phyloP scores from a whole-genome alignment of 2,329 filamentous ascomycete genomes.

The Ophiocordyceps australis region DNA sequence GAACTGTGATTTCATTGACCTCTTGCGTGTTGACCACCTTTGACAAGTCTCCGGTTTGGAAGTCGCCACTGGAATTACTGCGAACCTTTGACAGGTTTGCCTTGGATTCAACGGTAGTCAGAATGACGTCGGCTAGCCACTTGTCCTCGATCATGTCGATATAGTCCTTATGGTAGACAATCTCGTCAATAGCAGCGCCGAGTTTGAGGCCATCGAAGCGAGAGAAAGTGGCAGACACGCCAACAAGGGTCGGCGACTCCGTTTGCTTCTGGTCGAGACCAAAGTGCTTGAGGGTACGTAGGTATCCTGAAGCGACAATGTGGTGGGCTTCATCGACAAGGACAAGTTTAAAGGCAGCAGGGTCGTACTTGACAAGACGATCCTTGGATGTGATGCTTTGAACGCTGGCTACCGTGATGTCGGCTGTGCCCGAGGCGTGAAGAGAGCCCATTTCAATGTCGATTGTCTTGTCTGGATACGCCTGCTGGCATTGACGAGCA shows the following conservation, averaged over 20 bases:
- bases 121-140: slow-evolving; percentile 82
- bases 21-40: slow-evolving; percentile 63
- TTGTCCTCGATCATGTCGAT: slow-evolving; percentile 62
- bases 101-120: slow-evolving; percentile 77
- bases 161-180: slow-evolving; percentile 77
- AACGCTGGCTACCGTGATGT: slow-evolving; percentile 88
- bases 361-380: slow-evolving; percentile 69
- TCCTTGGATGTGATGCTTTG: slow-evolving; percentile 64
- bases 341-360: slow-evolving; percentile 65
- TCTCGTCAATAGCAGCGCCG: slow-evolving; percentile 77
- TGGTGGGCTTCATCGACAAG: slow-evolving; percentile 96
- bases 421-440: slow-evolving; percentile 61
- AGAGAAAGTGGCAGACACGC: slow-evolving; percentile 69
- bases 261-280: slow-evolving; percentile 33
- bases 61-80: slow-evolving; percentile 51
- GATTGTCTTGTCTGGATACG: slow-evolving; percentile 65
- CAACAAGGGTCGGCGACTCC: slow-evolving; percentile 50
- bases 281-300: slow-evolving; percentile 63
- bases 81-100: slow-evolving; percentile 60
- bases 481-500: slow-evolving; percentile 59
- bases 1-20: slow-evolving; percentile 70
- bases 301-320: slow-evolving; percentile 71
- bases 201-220: slow-evolving; percentile 71
- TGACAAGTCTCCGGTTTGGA: slow-evolving; percentile 60
- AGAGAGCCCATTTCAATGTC: slow-evolving; percentile 83